Evolutionary conservation across 2,329 filamentous ascomycete species (phyloP), one percentile per base, ranked within the genome.

Genomic region (Ophiostoma fasciatum): DNA sequence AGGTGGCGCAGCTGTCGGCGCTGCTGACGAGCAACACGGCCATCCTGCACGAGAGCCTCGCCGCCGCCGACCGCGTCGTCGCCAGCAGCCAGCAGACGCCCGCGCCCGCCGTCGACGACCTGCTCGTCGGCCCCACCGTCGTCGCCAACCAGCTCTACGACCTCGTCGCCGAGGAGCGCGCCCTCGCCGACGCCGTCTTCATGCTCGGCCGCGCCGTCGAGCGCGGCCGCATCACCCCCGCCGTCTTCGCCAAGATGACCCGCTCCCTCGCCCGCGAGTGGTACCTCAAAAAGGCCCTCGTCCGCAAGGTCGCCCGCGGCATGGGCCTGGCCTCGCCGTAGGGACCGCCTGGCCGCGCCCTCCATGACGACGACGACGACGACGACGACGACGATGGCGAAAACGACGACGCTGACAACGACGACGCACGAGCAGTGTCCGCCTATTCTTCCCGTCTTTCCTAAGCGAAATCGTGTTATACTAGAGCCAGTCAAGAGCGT

Each of bases 131-230:
- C 4, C 85, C 88, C 1, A 94, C 84, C 0, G 79, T 94, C 2
- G 90, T 94, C 5, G 83, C 82, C 0, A 87, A 88, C 45, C 90
- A 98, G 62, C 62, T 98, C 17, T 98, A 96, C 57, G 76, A 78
- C 32, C 64, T 92, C 2, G 82, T 87, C 20, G 84, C 85, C 2
- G 90, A 98, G 52, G 88, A 94, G 59, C 70, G 79, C 45, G 85
- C 82, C 3, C 70, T 93, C 32, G 80, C 79, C 22, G 88, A 94
- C 53, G 81, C 84, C 3, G 74, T 96, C 43, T 93, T 90, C 51
- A 77, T 85, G 43, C 62, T 92, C 12, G 79, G 80, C 1, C 63
- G 78, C 38, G 82, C 78, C 2, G 67, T 88, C 15, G 82, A 88
- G 54, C 65, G 68, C 35, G 82, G 82, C 4, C 64, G 80, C 36